Evolutionary conservation across 208 protist genomes (phyloP).

Genomic region (Leishmania aethiopica): DNA sequence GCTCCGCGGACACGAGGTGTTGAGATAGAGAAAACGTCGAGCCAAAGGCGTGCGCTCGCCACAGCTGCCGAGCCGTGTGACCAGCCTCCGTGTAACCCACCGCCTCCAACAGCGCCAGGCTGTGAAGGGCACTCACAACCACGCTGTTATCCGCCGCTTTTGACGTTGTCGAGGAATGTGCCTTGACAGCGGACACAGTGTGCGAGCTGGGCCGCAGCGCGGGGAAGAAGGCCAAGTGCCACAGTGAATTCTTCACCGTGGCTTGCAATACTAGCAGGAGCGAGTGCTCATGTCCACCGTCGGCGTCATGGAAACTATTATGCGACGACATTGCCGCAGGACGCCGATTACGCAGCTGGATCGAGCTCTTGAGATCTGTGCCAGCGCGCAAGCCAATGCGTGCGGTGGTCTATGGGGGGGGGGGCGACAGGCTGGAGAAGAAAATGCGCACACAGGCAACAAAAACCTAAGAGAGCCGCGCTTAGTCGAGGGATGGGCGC

Average conservation of each 20-base stretch:
- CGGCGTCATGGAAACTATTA: neutral
- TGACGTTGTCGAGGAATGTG: neutral
- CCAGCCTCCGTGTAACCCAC: slow-evolving; percentile 25
- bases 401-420: neutral
- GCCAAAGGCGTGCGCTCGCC: neutral
- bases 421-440: neutral
- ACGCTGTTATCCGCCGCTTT: neutral
- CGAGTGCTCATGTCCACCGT: neutral
- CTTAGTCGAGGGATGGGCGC: neutral
- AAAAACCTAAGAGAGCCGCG: neutral
- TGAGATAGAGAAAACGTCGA: neutral
- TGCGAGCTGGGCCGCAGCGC: neutral
- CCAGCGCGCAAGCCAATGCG: neutral
- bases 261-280: neutral
- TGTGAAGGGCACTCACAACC: slow-evolving; percentile 2
- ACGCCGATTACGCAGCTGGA: neutral
- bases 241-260: slow-evolving; percentile 7
- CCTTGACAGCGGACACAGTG: neutral
- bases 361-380: neutral
- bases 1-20: neutral
- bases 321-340: neutral
- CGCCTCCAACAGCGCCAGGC: slow-evolving; percentile 23
- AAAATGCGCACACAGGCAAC: neutral
- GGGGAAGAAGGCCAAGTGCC: slow-evolving; percentile 28
- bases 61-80: slow-evolving; percentile 3